Conservation (phyloP, 768 basidiomycete genomes). For the Mycena kentingensis region DNA sequence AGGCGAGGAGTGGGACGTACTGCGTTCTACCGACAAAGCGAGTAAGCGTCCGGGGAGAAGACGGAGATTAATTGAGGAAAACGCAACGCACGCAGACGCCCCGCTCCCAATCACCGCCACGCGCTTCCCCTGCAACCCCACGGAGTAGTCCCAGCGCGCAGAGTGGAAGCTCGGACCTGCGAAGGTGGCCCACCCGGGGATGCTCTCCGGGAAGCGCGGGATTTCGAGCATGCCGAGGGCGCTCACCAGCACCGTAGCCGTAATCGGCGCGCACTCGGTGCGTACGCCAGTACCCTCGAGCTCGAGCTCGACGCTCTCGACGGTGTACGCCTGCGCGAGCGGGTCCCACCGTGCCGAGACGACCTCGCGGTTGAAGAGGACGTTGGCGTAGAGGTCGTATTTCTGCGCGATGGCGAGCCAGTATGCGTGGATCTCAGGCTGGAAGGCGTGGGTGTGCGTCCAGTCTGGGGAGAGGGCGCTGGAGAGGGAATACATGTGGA, state of each 20-base stretch:
- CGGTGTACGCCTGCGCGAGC: conserved; percentile 26
- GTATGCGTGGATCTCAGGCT: conserved; percentile 45
- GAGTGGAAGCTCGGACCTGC: conserved; percentile 39
- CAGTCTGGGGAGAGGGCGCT: conserved; percentile 44
- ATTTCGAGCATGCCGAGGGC: conserved; percentile 34
- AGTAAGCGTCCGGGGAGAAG: too few species aligned
- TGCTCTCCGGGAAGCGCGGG: conserved; percentile 29
- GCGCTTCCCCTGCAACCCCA: conserved; percentile 33
- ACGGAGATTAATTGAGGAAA: too few species aligned
- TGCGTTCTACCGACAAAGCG: conserved; percentile 18
- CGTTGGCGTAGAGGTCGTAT: conserved; percentile 27
- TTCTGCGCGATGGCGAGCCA: conserved; percentile 34
- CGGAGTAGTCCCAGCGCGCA: conserved; percentile 32
- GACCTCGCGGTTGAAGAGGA: conserved; percentile 35
- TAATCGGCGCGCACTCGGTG: background rate
- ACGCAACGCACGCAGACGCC: conserved; percentile 24
- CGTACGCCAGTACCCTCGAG: conserved; percentile 25
- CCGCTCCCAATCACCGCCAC: conserved; percentile 36
- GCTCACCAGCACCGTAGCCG: conserved; percentile 27
- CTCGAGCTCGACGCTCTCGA: conserved; percentile 15
- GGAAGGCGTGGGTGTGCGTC: conserved; percentile 40
- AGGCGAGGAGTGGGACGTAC: conserved; percentile 16
- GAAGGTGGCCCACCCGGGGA: conserved; percentile 33
- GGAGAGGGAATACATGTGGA: conserved; percentile 43
- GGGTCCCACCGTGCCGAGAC: conserved; percentile 33